Evolutionary conservation across 1,284 basidiomycete genomes (phyloP), one percentile per base, ranked within the genome.

Genomic region (Apiotrichum gracile): DNA sequence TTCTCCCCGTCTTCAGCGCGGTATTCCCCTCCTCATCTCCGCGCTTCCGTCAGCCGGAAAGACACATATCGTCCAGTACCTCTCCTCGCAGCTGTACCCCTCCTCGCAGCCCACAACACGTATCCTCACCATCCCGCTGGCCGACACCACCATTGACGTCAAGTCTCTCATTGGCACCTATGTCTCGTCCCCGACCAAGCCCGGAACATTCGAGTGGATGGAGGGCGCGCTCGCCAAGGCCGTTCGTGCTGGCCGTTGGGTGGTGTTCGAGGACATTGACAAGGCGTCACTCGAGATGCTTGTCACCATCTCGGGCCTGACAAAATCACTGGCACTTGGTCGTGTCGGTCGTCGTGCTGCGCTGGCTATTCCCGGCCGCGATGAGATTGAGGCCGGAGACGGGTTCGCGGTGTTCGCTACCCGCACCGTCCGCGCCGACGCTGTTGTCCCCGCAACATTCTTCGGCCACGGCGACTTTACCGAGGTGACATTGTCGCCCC

Each of bases 191-290:
- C 80, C 87, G 0, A 85, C 82, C 1, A 82, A 83, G 37, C 86
- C 91, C 0, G 96, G 96, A 12, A 85, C 85, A 0, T 99, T 98
- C 64, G 90, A 94, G 66, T 98, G 93, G 88, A 88, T 88, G 70
- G 93, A 98, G 63, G 96, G 96, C 13, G 87, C 93, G 0, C 79
- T 99, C 42, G 85, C 94, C 7, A 87, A 88, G 43, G 88, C 94
- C 0, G 87, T 98, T 78, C 82, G 85, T 39, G 85, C 89, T 61
- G 96, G 96, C 14, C 85, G 85, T 67, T 98, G 96, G 94, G 80
- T 98, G 3, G 84, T 98, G 3, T 82, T 98, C 41, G 87, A 96
- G 68, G 91, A 97, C 67, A 85, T 98, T 45, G 96, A 99, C 74
- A 81, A 85, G 49, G 92, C 86, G 14, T 87, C 86, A 55, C 85